A percentile compares a stretch with the other conserved stretches of the same genome.
Conservation (phyloP, 202 grass and related monocot species). For the Tripidium arundinaceum region DNA sequence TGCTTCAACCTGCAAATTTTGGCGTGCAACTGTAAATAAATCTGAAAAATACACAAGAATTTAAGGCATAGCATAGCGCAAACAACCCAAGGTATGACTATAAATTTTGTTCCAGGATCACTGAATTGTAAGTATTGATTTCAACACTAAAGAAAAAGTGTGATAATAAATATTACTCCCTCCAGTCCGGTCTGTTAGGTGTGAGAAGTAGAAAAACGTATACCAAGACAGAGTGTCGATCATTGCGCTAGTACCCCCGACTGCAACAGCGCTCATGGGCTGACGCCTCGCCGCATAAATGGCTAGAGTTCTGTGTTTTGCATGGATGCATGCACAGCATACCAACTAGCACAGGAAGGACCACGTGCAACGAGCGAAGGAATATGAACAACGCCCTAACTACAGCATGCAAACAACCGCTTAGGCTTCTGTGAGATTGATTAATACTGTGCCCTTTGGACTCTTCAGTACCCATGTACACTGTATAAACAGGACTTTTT, state of each 20-base stretch:
- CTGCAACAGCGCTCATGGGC: not conserved
- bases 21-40: conserved; percentile 21
- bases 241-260: not conserved
- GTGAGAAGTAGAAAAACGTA: not conserved
- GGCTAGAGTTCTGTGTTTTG: not conserved
- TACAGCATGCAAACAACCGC: not conserved
- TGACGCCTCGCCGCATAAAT: not conserved
- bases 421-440: not conserved
- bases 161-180: not conserved
- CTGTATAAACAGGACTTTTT: not conserved
- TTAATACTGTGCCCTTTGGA: not conserved
- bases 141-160: not conserved
- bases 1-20: conserved; percentile 82
- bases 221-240: not conserved
- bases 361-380: not conserved
- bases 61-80: conserved; percentile 5
- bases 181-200: not conserved
- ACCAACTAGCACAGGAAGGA: not conserved
- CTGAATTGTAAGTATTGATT: not conserved
- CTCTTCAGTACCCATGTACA: not conserved
- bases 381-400: not conserved
- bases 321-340: not conserved
- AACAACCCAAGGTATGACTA: not conserved
- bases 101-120: not conserved
- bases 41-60: not conserved